These are phyloP conservation scores for Nemania bipapillata DNA, from an alignment of 2,329 filamentous ascomycete species.

Conservation along the genomic window DNA sequence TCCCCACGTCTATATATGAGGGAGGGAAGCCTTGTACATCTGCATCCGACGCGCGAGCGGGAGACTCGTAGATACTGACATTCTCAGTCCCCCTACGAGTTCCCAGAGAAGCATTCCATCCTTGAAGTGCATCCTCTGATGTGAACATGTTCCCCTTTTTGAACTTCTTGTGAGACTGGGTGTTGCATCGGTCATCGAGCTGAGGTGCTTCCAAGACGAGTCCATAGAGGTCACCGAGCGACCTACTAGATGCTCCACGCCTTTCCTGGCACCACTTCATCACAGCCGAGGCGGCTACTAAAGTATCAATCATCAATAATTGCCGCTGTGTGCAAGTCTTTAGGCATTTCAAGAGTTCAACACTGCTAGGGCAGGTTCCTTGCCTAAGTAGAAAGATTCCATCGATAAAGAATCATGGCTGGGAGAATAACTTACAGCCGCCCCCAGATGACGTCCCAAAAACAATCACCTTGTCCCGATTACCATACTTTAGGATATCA, in stretches of 20 bases:
- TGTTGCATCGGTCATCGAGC: constrained; percentile 38
- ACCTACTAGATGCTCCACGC: constrained; percentile 4
- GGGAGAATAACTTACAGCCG: constrained; percentile 26
- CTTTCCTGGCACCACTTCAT: constrained; percentile 37
- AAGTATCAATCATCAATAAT: not conserved
- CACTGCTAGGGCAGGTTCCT: not conserved
- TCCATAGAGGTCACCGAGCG: constrained; percentile 26
- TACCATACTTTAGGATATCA: constrained; percentile 26
- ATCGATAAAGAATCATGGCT: not conserved
- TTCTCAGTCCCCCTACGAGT: constrained; percentile 18
- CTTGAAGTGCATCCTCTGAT: constrained; percentile 29
- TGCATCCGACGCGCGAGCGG: constrained; percentile 30
- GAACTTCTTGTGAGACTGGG: constrained; percentile 32
- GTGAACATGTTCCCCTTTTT: constrained; percentile 39
- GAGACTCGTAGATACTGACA: constrained; percentile 38
- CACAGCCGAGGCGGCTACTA: constrained; percentile 33
- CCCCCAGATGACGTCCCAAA: constrained; percentile 38
- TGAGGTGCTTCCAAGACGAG: constrained; percentile 39
- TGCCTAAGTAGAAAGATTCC: not conserved
- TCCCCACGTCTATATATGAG: constrained; percentile 37
- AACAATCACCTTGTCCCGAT: constrained; percentile 30
- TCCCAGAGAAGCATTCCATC: constrained; percentile 36
- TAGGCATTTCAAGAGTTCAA: not conserved
- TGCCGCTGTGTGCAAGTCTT: not conserved
- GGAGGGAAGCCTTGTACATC: constrained; percentile 35